Evolutionary conservation across 2,329 filamentous ascomycete genomes (phyloP).

Genomic region (Beauveria asiatica): DNA sequence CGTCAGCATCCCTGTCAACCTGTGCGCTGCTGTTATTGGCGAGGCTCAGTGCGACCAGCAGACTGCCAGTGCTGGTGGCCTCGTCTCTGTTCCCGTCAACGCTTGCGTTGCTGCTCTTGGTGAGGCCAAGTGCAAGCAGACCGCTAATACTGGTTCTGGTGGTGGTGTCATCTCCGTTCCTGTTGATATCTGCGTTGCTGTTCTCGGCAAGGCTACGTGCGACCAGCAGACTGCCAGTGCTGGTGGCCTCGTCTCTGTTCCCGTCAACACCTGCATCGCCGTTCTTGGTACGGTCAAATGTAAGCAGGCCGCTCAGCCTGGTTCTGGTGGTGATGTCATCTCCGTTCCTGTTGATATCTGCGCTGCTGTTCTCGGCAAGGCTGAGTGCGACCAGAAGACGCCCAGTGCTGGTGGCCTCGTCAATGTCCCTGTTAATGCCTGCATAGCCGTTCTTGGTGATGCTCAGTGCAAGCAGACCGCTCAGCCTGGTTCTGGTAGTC

Average conservation of each 20-base stretch:
- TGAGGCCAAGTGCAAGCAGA: background rate
- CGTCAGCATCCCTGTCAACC: background rate
- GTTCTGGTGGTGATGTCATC: too few relatives aligned
- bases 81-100: background rate
- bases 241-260: too few relatives aligned
- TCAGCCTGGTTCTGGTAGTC: background rate
- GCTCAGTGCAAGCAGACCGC: background rate
- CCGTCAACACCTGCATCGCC: too few relatives aligned
- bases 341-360: slow-evolving; percentile 1
- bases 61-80: background rate
- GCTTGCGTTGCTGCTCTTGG: background rate
- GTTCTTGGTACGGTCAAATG: too few relatives aligned
- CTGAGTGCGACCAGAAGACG: slow-evolving; percentile 3
- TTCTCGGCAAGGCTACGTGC: too few relatives aligned
- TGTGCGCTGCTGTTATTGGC: background rate
- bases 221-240: too few relatives aligned
- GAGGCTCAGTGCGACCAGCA: background rate
- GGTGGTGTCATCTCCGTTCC: too few relatives aligned
- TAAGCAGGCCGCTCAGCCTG: too few relatives aligned
- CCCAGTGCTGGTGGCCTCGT: background rate
- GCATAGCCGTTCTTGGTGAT: background rate
- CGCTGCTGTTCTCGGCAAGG: background rate
- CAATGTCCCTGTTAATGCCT: background rate
- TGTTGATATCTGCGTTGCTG: too few relatives aligned
- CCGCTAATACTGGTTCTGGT: too few relatives aligned